phyloP scores from a whole-genome alignment of 2,329 filamentous ascomycete genomes.

The Xylariomycetidae sp. region DNA sequence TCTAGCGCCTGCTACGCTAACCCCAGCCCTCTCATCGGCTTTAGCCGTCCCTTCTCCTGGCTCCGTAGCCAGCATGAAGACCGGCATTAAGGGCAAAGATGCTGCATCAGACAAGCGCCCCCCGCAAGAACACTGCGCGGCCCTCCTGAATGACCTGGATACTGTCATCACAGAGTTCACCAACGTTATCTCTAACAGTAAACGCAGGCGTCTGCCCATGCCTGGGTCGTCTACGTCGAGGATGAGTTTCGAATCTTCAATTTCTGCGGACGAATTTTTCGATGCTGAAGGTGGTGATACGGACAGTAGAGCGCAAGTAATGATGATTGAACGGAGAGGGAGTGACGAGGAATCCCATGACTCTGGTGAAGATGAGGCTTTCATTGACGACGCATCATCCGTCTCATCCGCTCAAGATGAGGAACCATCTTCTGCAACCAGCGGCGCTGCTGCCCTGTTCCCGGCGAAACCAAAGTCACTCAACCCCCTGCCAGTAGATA shows the following conservation, averaged over 20 bases:
- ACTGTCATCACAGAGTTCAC: conserved; percentile 79
- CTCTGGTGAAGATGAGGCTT: conserved; percentile 52
- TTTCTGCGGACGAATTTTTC: conserved; percentile 85
- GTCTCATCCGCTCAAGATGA: conserved; percentile 56
- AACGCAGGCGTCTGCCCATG: conserved; percentile 62
- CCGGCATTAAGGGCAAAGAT: conserved; percentile 33
- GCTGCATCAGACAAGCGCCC: conserved; percentile 53
- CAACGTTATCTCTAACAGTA: conserved; percentile 70
- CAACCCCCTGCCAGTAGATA: conserved; percentile 68
- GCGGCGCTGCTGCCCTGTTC: conserved; percentile 66
- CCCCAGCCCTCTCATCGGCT: conserved; percentile 34
- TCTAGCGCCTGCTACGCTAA: conserved; percentile 35
- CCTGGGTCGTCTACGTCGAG: conserved; percentile 46
- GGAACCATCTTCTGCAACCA: conserved; percentile 46
- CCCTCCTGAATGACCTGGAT: conserved; percentile 81
- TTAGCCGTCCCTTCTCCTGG: conserved; percentile 38
- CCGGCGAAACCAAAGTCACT: conserved; percentile 73
- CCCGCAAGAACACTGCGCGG: conserved; percentile 77
- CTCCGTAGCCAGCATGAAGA: conserved; percentile 27
- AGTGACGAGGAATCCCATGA: conserved; percentile 62
- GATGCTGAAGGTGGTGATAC: conserved; percentile 70
- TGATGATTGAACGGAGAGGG: conserved; percentile 66
- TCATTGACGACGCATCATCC: conserved; percentile 52
- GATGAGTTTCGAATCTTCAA: conserved; percentile 74
- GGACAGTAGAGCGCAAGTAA: conserved; percentile 57